These are phyloP conservation scores for Lippia alba DNA, from an alignment of 305 asterid genomes.

Conservation along the genomic window DNA sequence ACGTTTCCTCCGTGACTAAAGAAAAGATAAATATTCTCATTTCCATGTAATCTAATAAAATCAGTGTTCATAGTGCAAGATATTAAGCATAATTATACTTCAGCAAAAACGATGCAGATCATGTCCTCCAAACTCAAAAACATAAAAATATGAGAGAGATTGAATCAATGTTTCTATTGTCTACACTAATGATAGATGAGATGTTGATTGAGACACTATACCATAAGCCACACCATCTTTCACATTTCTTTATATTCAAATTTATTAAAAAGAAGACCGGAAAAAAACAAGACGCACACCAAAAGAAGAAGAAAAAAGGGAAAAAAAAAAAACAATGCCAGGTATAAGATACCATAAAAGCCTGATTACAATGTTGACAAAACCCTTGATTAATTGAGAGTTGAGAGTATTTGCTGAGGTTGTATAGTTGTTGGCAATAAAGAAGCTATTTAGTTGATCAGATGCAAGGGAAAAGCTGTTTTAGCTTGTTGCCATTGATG, in stretches of 20 bases:
- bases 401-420: conserved; percentile 85
- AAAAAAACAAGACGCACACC: conserved; percentile 9
- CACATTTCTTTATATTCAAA: conserved; percentile 36
- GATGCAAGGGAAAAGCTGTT: conserved; percentile 89
- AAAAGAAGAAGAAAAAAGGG: too few species aligned
- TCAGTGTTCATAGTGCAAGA: conserved; percentile 30
- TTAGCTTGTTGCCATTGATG: conserved; percentile 92
- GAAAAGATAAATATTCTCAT: conserved; percentile 38
- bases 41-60: conserved; percentile 30
- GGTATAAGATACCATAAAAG: conserved; percentile 82
- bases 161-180: conserved; percentile 24
- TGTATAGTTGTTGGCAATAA: conserved; percentile 90
- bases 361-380: conserved; percentile 87
- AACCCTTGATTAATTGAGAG: conserved; percentile 88
- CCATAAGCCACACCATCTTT: background rate
- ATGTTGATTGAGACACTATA: conserved; percentile 29
- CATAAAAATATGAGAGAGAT: conserved; percentile 3
- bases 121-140: conserved; percentile 3
- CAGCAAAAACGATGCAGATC: too few species aligned
- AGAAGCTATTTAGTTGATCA: conserved; percentile 94
- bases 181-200: conserved; percentile 26
- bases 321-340: conserved; percentile 48
- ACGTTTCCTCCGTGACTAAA: conserved; percentile 90
- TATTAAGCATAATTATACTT: conserved; percentile 16
- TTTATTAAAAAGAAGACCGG: too few species aligned